Evolutionary conservation across 441 rosid genomes (phyloP), one percentile per base, ranked within the genome.

Genomic region (Pelargonium exstipulatum): DNA sequence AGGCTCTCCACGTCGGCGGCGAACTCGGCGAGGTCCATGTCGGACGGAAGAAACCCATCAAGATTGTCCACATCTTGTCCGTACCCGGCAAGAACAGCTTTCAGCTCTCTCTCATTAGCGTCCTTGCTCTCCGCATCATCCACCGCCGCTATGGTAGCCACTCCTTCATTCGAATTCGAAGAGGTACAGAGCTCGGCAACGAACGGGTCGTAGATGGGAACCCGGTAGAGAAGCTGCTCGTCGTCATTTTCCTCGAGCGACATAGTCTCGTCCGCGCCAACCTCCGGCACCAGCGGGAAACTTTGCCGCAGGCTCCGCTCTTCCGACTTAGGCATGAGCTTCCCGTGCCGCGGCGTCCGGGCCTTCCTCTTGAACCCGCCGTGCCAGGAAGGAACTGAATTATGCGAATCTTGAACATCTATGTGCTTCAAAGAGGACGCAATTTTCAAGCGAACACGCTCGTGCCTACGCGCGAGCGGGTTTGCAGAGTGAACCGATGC

Each of bases 1-100:
- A 94, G 75, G 72, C 77, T 88, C 81, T 94, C 92, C 37, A 94
- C 95, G 66, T 90, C 88, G 9, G 96, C 97, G 2, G 93, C 90
- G 62, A 94, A 94, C 72, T 89, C 93, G 0, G 82, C 99, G 4
- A 91, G 89, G 61, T 94, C 99, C 89, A 79, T 80, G 3, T 91
- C 96, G 1, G 96, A 83, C 2, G 94, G 96, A 17, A 85, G 82
- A 69, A 88, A 77, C 42, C 87, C 89, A 2, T 82, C 83, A 35
- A 77, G 42, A 24, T 46, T 75, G 58, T 81, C 84, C 29, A 51
- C 81, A n/a, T 74, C 84, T 20, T 65, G 40, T 5, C 69, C 51
- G 14, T 6, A 67, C 13, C 66, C 24, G 12, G 45, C 62, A 2
- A 49, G n/a, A 2, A 13, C 45, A 40, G 66, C 66, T 35, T 71